These are phyloP conservation scores for Colletotrichum sp. DNA, from an alignment of 2,329 filamentous ascomycete species.

Conservation along the genomic window DNA sequence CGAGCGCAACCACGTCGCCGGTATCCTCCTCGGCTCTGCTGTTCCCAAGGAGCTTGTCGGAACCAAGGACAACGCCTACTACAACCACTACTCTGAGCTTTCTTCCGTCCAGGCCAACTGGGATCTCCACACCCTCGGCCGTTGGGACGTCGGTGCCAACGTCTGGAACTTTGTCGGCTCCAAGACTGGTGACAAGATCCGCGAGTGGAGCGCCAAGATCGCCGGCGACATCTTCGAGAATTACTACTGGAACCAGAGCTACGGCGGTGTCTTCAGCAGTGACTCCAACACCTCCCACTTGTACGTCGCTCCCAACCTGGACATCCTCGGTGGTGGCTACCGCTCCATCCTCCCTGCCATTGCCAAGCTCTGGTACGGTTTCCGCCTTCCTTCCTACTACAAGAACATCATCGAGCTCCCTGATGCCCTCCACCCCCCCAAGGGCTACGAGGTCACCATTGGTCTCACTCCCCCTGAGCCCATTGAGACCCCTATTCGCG, in stretches of 20 bases:
- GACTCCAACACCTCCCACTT: constrained; percentile 16
- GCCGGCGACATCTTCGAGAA: constrained; percentile 33
- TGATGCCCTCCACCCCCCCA: constrained; percentile 48
- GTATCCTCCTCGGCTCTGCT: constrained; percentile 76
- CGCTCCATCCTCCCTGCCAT: constrained; percentile 39
- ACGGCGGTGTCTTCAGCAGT: constrained; percentile 52
- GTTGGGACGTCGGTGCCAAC: constrained; percentile 75
- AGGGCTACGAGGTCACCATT: constrained; percentile 32
- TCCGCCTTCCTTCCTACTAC: constrained; percentile 45
- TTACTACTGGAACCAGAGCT: constrained; percentile 58
- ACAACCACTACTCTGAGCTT: constrained; percentile 74
- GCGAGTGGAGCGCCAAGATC: constrained; percentile 36
- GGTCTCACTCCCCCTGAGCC: background rate
- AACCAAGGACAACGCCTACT: constrained; percentile 71
- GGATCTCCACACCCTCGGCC: constrained; percentile 62
- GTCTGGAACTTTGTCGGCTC: constrained; percentile 66
- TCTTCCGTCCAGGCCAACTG: constrained; percentile 51
- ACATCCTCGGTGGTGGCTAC: constrained; percentile 30
- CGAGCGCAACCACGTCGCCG: constrained; percentile 70
- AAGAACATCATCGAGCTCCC: constrained; percentile 40
- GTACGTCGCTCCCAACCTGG: constrained; percentile 45
- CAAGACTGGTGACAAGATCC: constrained; percentile 60
- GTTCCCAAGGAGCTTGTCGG: constrained; percentile 66
- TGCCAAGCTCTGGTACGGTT: constrained; percentile 39
- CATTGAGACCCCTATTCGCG: background rate